Evolutionary conservation across 345 rosid genomes (phyloP), one percentile per base, ranked within the genome.

Genomic region (Syzygium oleosum): DNA sequence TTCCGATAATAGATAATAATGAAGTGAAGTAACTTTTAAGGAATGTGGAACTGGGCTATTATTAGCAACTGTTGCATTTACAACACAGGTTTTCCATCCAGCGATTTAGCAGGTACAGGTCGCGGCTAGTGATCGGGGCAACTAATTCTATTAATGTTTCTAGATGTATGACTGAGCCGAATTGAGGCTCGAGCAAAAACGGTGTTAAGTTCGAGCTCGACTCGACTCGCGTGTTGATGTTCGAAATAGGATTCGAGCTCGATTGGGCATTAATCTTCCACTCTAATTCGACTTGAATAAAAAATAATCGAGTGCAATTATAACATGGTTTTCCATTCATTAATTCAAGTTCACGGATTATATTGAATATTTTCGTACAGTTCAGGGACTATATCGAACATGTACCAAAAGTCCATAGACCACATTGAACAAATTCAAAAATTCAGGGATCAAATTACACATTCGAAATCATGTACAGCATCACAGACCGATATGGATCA

Each of bases 171-270:
- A 7, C 4, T 19, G 49, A 73, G 22, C 1, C 0, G 49, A 73
- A 34, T 38, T 1, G 8, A 34, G 49, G 41, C 49, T 73, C 0
- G 4, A 19, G 25, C 15, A 19, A 73, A 73, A 17, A 19, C 2
- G 25, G 25, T 5, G 49, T 73, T 73, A 19, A 73, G 80, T 25
- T 38, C 5, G 49, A 34, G 25, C 43, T 22, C 2, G 0, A 73
- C 43, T 34, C 5, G 43, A 21, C 27, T 34, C 8, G 0, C 25
- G 10, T 34, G 3, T 19, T 0, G 1, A 73, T 1, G 2, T 16
- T 31, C 31, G 31, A 31, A 65, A 31, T 21, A 31, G 79, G 43
- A 31, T 65, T 65, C 3, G 43, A 65, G 22, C 43, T 65, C 3
- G 10, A 29, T 34, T 34, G 21, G 46, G 41, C 41, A 68, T 17